phyloP scores from a whole-genome alignment of 2,329 filamentous ascomycete genomes.

The Penicillium sp. region DNA sequence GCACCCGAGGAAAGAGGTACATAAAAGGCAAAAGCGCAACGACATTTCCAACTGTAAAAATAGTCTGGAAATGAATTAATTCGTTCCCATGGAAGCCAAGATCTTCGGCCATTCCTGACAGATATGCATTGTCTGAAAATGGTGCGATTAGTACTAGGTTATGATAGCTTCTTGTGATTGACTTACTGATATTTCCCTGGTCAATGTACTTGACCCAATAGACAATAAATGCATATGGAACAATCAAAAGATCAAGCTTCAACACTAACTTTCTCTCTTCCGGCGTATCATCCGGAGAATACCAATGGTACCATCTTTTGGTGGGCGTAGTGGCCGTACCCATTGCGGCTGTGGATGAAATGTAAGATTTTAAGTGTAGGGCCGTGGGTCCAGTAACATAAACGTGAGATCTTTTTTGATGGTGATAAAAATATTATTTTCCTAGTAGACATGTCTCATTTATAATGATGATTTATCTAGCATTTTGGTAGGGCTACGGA shows the following conservation, averaged over 20 bases:
- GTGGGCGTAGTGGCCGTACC: neutral
- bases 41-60: neutral
- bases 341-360: neutral
- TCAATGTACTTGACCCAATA: neutral
- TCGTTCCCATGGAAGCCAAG: neutral
- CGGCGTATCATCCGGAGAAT: neutral
- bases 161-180: neutral
- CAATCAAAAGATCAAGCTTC: neutral
- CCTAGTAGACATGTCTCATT: neutral
- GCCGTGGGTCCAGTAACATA: neutral
- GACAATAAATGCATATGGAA: neutral
- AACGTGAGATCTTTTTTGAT: neutral
- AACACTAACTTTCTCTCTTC: neutral
- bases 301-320: neutral
- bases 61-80: neutral
- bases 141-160: neutral
- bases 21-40: neutral
- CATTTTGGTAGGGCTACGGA: neutral
- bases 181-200: neutral
- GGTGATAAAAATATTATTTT: neutral
- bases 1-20: neutral
- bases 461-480: neutral
- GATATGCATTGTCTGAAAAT: neutral
- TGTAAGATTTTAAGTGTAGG: neutral
- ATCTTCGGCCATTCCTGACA: neutral